Evolutionary conservation across 768 basidiomycete species (phyloP).

Genomic region (Macrolepiota fuliginosa): DNA sequence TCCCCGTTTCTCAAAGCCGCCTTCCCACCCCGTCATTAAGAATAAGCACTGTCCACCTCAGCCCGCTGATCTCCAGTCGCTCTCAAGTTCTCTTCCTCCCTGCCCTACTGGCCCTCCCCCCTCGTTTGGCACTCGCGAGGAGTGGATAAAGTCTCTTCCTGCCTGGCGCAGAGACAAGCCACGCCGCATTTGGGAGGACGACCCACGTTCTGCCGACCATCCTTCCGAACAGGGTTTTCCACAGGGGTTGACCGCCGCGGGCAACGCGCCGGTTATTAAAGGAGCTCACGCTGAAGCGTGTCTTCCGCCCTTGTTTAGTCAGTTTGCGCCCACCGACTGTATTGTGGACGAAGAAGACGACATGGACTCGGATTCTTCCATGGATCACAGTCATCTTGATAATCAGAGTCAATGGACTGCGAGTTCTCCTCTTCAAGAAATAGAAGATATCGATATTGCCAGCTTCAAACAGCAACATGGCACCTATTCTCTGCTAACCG

Average conservation of each 20-base stretch:
- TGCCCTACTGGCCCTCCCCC: constrained; percentile 62
- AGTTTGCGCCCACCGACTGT: constrained; percentile 15
- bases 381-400: constrained; percentile 33
- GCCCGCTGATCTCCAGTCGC: constrained; percentile 45
- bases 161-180: constrained; percentile 70
- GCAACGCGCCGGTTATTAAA: constrained; percentile 81
- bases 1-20: constrained; percentile 54
- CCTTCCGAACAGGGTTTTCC: constrained; percentile 56
- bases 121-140: constrained; percentile 63
- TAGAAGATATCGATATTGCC: constrained; percentile 12
- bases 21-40: constrained; percentile 69
- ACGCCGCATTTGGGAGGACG: constrained; percentile 65
- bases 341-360: constrained; percentile 31
- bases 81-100: constrained; percentile 57
- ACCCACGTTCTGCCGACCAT: constrained; percentile 27
- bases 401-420: constrained; percentile 32
- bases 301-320: constrained; percentile 63
- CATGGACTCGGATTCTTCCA: constrained; percentile 38
- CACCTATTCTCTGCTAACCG: not conserved
- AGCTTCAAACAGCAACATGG: not conserved
- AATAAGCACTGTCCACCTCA: constrained; percentile 40
- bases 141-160: constrained; percentile 72
- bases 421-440: constrained; percentile 8
- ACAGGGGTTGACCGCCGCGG: constrained; percentile 74
- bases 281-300: constrained; percentile 81